Evolutionary conservation across 2,329 filamentous ascomycete species (phyloP).

Genomic region (Aureobasidium sp.): DNA sequence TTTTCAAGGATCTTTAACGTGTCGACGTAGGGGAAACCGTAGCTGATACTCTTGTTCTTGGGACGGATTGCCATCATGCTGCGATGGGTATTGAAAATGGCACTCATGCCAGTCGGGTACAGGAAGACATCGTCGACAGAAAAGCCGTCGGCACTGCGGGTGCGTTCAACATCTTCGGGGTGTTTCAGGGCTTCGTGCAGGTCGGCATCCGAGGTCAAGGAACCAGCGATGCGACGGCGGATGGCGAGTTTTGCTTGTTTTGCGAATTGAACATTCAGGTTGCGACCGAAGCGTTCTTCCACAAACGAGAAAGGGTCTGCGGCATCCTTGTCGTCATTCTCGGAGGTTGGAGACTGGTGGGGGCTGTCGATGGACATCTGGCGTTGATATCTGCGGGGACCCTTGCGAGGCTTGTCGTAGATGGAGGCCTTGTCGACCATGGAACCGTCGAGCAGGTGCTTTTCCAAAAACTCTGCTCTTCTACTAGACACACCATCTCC

Average conservation of each 20-base stretch:
- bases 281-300: conserved; percentile 89
- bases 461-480: conserved; percentile 80
- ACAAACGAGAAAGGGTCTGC: conserved; percentile 74
- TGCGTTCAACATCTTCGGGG: conserved; percentile 32
- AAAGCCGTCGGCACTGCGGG: conserved; percentile 52
- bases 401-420: conserved; percentile 48
- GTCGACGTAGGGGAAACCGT: conserved; percentile 96
- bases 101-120: conserved; percentile 86
- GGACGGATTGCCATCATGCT: conserved; percentile 60
- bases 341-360: conserved; percentile 21
- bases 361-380: conserved; percentile 40
- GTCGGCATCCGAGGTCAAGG: conserved; percentile 66
- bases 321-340: conserved; percentile 29
- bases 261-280: conserved; percentile 73
- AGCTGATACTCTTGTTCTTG: conserved; percentile 70
- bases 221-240: conserved; percentile 78
- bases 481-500: conserved; percentile 90
- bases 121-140: conserved; percentile 84
- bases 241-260: conserved; percentile 80
- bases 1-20: conserved; percentile 93
- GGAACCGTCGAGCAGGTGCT: conserved; percentile 63
- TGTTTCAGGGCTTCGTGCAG: conserved; percentile 50
- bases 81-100: conserved; percentile 84
- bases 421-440: conserved; percentile 46
- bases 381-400: conserved; percentile 74